phyloP scores from a whole-genome alignment of 1,284 basidiomycete genomes.

The Ustilago nuda region DNA sequence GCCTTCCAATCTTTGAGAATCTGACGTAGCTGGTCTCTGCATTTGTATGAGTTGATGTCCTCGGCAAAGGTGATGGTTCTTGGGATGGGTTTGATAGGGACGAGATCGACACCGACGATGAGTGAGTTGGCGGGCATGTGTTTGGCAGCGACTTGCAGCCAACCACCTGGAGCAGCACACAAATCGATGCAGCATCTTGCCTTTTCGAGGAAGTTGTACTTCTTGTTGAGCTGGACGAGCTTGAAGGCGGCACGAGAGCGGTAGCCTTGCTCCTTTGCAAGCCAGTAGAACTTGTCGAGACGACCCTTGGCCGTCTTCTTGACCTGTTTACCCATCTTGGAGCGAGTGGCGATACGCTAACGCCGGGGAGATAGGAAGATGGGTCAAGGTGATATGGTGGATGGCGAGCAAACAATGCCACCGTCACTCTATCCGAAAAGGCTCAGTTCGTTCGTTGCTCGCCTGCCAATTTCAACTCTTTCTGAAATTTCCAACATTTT shows the following conservation, averaged over 20 bases:
- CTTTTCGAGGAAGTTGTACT: slow-evolving; percentile 90
- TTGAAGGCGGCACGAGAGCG: slow-evolving; percentile 99
- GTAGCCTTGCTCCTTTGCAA: slow-evolving; percentile 90
- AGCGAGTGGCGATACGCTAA: background rate
- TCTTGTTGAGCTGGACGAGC: slow-evolving; percentile 98
- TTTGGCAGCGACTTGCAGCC: slow-evolving; percentile 98
- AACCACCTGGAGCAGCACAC: slow-evolving; percentile 98
- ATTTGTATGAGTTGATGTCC: slow-evolving; percentile 93
- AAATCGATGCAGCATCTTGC: slow-evolving; percentile 97
- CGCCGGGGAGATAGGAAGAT: slow-evolving; percentile 2
- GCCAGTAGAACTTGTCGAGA: slow-evolving; percentile 70
- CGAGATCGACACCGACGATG: slow-evolving; percentile 96
- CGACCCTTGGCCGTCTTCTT: slow-evolving; percentile 69
- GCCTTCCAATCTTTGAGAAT: slow-evolving; percentile 99
- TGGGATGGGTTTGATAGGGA: slow-evolving; percentile 95
- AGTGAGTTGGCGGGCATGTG: slow-evolving; percentile 96
- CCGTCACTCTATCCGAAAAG: background rate
- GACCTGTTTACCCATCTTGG: slow-evolving; percentile 65
- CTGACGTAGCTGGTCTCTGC: slow-evolving; percentile 84
- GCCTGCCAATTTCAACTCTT: slow-evolving; percentile 6
- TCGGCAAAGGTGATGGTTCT: slow-evolving; percentile 90
- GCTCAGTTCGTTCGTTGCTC: slow-evolving; percentile 8
- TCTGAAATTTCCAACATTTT: slow-evolving; percentile 1
- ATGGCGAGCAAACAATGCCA: slow-evolving; percentile 3
- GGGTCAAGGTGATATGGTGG: slow-evolving; percentile 10